Conservation (phyloP, 2,329 filamentous ascomycete genomes). For the Xylaria sp. region DNA sequence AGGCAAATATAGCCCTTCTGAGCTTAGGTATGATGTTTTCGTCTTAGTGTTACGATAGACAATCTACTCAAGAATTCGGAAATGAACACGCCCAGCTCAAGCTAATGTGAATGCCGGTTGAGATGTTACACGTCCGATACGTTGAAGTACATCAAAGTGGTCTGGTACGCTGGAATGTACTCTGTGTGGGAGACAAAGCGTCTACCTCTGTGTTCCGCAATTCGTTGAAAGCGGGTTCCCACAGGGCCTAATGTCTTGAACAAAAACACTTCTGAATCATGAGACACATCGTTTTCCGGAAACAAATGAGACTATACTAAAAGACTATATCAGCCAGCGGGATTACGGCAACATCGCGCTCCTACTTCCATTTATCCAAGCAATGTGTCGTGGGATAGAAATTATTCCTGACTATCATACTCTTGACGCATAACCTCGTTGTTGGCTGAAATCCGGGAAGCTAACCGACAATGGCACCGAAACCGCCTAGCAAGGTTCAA, state of each 20-base stretch:
- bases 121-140: not conserved
- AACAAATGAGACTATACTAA: slow-evolving; percentile 14
- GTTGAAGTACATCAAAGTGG: not conserved
- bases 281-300: slow-evolving; percentile 15
- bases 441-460: not conserved
- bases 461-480: slow-evolving; percentile 21
- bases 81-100: not conserved
- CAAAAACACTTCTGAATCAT: slow-evolving; percentile 5
- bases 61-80: slow-evolving; percentile 29
- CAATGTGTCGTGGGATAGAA: slow-evolving; percentile 9
- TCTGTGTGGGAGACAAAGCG: slow-evolving; percentile 16
- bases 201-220: not conserved
- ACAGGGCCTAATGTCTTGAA: slow-evolving; percentile 29
- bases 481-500: not conserved
- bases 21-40: slow-evolving; percentile 31
- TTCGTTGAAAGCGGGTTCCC: slow-evolving; percentile 30
- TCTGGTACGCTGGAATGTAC: slow-evolving; percentile 4
- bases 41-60: slow-evolving; percentile 28
- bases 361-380: not conserved
- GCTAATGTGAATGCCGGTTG: not conserved
- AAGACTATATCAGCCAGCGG: slow-evolving; percentile 29
- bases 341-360: not conserved
- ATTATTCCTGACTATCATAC: not conserved
- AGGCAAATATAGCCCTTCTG: slow-evolving; percentile 37
- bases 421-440: not conserved